These are phyloP conservation scores for Xylaria venustula DNA, from an alignment of 495 filamentous ascomycete genomes.

Conservation along the genomic window DNA sequence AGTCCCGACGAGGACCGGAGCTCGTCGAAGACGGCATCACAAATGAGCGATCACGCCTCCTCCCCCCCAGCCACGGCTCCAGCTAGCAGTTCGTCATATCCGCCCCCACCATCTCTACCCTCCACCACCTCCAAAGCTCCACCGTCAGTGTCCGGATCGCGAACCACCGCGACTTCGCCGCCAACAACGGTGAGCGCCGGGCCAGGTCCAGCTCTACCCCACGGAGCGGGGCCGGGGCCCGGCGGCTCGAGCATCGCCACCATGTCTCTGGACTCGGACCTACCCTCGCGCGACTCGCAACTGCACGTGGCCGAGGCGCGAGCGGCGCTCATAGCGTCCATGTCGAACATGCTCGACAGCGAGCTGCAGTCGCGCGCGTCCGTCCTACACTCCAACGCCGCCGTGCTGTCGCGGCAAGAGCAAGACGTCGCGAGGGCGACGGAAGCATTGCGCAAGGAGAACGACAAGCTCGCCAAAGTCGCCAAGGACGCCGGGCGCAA, in stretches of 20 bases:
- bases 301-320: constrained; percentile 61
- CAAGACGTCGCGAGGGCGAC: constrained; percentile 64
- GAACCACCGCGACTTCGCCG: constrained; percentile 12
- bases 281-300: constrained; percentile 40
- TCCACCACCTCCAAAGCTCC: constrained; percentile 14
- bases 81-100: constrained; percentile 8
- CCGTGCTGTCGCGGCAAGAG: constrained; percentile 70
- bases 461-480: constrained; percentile 65
- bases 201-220: not conserved
- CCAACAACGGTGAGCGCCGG: constrained; percentile 11
- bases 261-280: constrained; percentile 22
- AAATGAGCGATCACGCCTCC: not conserved
- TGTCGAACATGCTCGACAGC: constrained; percentile 69
- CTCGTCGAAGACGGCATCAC: constrained; percentile 1
- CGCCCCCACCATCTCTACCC: constrained; percentile 6
- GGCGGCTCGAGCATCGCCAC: constrained; percentile 10
- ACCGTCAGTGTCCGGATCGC: constrained; percentile 12
- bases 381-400: constrained; percentile 72
- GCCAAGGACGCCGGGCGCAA: constrained; percentile 65
- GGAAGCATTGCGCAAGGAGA: constrained; percentile 66
- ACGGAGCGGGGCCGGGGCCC: constrained; percentile 17
- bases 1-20: constrained; percentile 1
- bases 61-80: constrained; percentile 1
- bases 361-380: constrained; percentile 70
- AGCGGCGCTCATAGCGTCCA: constrained; percentile 73